Conservation (phyloP, 257 asterid genomes). For the Cynanchum wilfordii region DNA sequence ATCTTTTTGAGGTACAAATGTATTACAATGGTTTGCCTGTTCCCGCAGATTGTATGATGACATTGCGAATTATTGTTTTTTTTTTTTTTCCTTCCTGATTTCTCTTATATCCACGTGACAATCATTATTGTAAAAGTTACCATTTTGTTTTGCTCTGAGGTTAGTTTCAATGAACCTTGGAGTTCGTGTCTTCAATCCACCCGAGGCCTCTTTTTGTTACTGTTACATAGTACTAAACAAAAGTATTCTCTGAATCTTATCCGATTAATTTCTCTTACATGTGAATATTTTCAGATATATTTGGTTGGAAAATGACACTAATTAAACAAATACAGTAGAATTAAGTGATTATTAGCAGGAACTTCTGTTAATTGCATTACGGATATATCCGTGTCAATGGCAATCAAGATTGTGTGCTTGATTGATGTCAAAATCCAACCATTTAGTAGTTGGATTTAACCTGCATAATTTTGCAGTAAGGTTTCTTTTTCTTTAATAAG, state of each 20-base stretch:
- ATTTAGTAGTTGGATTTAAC: neutral
- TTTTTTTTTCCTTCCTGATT: neutral
- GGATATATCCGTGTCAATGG: neutral
- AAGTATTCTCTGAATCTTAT: neutral
- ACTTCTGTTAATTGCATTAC: neutral
- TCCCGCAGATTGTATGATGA: neutral
- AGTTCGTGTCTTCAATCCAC: neutral
- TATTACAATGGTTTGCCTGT: neutral
- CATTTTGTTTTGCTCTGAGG: neutral
- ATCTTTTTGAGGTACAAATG: neutral
- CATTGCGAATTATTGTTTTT: constrained; percentile 1
- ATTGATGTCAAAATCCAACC: neutral
- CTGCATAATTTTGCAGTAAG: neutral
- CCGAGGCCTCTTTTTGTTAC: constrained; percentile 7
- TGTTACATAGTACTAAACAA: neutral
- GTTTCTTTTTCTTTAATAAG: neutral
- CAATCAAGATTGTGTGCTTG: neutral
- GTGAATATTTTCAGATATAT: neutral
- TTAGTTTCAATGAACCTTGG: neutral
- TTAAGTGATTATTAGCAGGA: neutral
- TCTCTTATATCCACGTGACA: neutral
- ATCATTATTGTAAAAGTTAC: neutral
- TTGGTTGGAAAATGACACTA: neutral
- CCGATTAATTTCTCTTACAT: neutral
- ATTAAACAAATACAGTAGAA: neutral